Base-by-base conservation (phyloP, 2,329 filamentous ascomycete species). In the Byssochlamys sp. region DNA sequence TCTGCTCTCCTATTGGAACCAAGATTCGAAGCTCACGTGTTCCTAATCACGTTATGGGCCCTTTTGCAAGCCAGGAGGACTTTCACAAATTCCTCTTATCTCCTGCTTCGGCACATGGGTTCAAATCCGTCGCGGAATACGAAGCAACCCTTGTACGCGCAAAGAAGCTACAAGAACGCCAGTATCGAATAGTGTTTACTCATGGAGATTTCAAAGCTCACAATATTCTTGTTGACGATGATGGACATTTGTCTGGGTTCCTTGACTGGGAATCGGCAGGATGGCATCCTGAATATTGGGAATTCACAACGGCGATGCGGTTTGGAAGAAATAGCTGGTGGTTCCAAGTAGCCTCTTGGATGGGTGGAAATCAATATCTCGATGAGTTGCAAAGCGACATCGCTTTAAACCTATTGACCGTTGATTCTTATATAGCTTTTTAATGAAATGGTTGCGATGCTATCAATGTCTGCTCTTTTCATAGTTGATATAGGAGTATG, bases 1-100 rank as follows among this genome's bases (percentile, higher is more conserved):
- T 75, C 25, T 71, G 63, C 59, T 75, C 71, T 2, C 61, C 62
- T 4, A 60, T 71, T 55, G 69, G 69, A 4, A 72, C 67, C 0
- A 27, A 58, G 2, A 53, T 75, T 29, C 63, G 62, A 49, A 73
- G 67, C 49, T 53, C 67, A 7, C 63, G 71, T 9, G 67, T 75
- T 53, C 71, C 71, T 33, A 45, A 50, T 53, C 70, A 75, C 57
- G 52, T 62, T 0, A 69, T 69, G 62, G 70, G 68, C 24, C 70
- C 68, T 10, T 72, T 70, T 55, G 31, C 59, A n/a, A 62, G 57
- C 25, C 33, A 68, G 51, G 55, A 59, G 1, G 63, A 66, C 2
- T 63, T 76, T 25, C 64, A 70, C 52, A 60, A 69, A 1, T 62
- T 67, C 60, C 66, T 74, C 10, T 39, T 39, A 14, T 39, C 33